Evolutionary conservation across 2,329 filamentous ascomycete species (phyloP), one percentile per base, ranked within the genome.

Genomic region (Fusarium guadeloupense): DNA sequence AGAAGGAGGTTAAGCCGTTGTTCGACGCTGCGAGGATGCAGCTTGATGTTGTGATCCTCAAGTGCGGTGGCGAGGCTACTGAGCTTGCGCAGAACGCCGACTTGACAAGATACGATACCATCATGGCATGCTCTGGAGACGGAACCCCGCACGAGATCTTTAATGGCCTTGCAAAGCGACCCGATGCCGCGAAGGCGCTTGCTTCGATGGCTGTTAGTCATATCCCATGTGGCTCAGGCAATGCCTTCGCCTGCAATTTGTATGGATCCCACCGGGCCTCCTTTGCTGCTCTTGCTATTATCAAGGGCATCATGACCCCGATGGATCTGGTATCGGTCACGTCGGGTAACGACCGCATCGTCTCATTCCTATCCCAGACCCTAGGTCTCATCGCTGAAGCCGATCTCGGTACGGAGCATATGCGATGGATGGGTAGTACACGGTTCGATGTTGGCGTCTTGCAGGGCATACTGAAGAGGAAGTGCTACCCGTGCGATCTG

Each of bases 61-160:
- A 81, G 34, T 84, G 89, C 71, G 80, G 83, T 13, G 92, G 92
- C 5, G 90, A 98, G 76, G 95, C 91, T 1, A 81, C 89, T 2
- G 89, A 92, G 17, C 88, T 98, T 57, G 88, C 87, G 10, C 83
- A 90, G 71, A 82, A 87, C 35, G 77, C 97, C 42, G 91, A 97
- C 71, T 83, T 95, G 23, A 85, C 93, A 41, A 85, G 83, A 3
- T 97, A 88, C 75, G 95, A 99, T 77, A 89, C 93, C 9, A 84
- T 98, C 13, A 87, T 94, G 21, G 91, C 92, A 60, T 95, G 92
- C 72, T 97, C 94, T 1, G 95, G 95, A 5, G 95, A 99, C 69
- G 95, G 95, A 9, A 82, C 97, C 33, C 89, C 92, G 0, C 90
- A 97, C 73, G 95, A 99, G 76, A 90, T 97, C 9, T 97, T 97